Conservation (phyloP, 805 yeast genomes). For the Ogataea angusta region DNA sequence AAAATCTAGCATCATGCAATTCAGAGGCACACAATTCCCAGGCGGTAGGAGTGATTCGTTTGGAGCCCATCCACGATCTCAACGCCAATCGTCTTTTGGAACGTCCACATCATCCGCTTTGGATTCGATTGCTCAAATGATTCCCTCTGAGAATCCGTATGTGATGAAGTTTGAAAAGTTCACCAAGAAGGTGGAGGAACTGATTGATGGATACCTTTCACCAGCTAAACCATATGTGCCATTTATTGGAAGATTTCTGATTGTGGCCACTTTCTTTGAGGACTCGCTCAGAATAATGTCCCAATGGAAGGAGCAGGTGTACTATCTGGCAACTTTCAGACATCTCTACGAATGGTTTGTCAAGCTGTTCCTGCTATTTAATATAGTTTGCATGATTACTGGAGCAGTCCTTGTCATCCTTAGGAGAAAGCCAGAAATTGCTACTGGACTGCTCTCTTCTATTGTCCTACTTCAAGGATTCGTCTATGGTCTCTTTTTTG, state of each 20-base stretch:
- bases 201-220: conserved; percentile 47
- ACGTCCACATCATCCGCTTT: conserved; percentile 17
- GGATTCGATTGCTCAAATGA: conserved; percentile 27
- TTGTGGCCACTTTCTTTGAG: conserved; percentile 91
- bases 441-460: conserved; percentile 63
- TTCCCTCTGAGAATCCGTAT: conserved; percentile 32
- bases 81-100: conserved; percentile 6
- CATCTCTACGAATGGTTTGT: conserved; percentile 76
- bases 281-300: conserved; percentile 79
- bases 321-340: conserved; percentile 75
- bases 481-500: conserved; percentile 82
- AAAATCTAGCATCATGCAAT: conserved; percentile 24
- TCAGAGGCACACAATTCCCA: conserved; percentile 34
- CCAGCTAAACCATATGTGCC: conserved; percentile 76
- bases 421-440: conserved; percentile 63
- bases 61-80: conserved; percentile 9
- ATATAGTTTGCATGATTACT: conserved; percentile 64
- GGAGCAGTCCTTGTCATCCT: conserved; percentile 72
- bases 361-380: conserved; percentile 59
- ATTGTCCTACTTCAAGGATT: conserved; percentile 83
- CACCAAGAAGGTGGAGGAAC: conserved; percentile 52
- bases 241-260: conserved; percentile 80
- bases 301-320: conserved; percentile 91
- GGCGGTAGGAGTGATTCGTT: conserved; percentile 12
- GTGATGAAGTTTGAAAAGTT: conserved; percentile 45